Evolutionary conservation across 805 yeast species (phyloP), one percentile per base, ranked within the genome.

Genomic region (Scheffersomyces amazonensis): DNA sequence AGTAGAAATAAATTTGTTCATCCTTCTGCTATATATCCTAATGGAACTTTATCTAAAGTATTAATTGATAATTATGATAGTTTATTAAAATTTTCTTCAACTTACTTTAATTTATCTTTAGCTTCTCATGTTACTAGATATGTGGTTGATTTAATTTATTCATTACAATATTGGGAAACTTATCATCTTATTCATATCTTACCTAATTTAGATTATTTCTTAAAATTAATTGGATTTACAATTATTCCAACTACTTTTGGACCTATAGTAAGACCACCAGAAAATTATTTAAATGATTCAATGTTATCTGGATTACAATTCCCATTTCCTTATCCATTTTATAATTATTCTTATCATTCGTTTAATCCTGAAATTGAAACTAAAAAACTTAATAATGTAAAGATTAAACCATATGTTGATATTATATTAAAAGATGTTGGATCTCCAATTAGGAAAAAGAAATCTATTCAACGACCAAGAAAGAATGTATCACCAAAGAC

Each of bases 241-340:
- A 49, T 68, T 16, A 47, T 48, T 11, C 55, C 52, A 12, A 64
- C 73, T 5, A 54, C 64, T 3, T 62, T 60, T 38, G 74, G 73
- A 1, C 58, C 64, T 9, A 41, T 69, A 15, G 61, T 69, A 16
- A 52, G 50, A 35, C 75, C 74, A 2, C 75, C 75, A 1, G 52
- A 52, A 20, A 68, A 66, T 44, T 65, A 52, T 42, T 40, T 68
- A 42, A 56, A 50, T 24, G 58, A 58, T 35, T 52, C 58, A 17
- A 56, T 69, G 63, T 51, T 60, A 29, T 63, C 58, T 41, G 75
- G 74, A 1, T 62, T 66, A 35, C 69, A 64, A 38, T 69, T 64
- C 42, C 72, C 74, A 17, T 67, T 64, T 41, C 75, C 75, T 5
- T 69, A 61, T 40, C 73, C 75, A 24, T 69, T 67, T 41, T 69